phyloP scores from a whole-genome alignment of 2,329 filamentous ascomycete species.

The Fusarium palustre region DNA sequence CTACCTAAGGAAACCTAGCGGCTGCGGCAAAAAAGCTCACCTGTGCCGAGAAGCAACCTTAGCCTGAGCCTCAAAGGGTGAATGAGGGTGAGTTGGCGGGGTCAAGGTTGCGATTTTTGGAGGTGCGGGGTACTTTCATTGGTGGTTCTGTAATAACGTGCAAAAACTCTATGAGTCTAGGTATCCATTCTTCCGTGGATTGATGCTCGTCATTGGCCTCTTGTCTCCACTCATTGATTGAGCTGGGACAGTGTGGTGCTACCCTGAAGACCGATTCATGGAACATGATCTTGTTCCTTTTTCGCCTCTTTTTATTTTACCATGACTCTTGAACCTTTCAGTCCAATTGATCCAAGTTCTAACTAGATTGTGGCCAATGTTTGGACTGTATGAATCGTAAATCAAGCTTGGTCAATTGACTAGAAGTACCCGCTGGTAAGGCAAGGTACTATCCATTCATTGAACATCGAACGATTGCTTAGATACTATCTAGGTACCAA shows the following conservation, averaged over 20 bases:
- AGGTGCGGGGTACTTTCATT: conserved; percentile 46
- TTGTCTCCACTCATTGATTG: background rate
- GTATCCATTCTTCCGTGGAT: background rate
- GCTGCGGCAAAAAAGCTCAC: conserved; percentile 34
- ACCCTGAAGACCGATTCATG: conserved; percentile 29
- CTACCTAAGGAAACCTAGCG: conserved; percentile 5
- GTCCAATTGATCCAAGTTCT: background rate
- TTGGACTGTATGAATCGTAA: background rate
- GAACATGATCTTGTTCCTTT: background rate
- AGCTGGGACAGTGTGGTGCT: conserved; percentile 2
- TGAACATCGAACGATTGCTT: background rate
- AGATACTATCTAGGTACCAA: too few relatives aligned
- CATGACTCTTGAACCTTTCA: background rate
- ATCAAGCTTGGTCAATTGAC: background rate
- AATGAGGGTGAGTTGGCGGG: conserved; percentile 31
- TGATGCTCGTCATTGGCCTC: conserved; percentile 19
- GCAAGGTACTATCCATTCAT: background rate
- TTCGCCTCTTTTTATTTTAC: conserved; percentile 9
- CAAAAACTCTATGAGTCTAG: conserved; percentile 20
- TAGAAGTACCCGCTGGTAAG: background rate
- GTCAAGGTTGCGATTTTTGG: conserved; percentile 35
- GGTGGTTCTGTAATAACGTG: conserved; percentile 11
- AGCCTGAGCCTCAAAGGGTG: conserved; percentile 18
- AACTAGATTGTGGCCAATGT: background rate
- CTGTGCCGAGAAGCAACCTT: conserved; percentile 30